Evolutionary conservation across 768 basidiomycete species (phyloP).

Genomic region (Suillus fuscotomentosus): DNA sequence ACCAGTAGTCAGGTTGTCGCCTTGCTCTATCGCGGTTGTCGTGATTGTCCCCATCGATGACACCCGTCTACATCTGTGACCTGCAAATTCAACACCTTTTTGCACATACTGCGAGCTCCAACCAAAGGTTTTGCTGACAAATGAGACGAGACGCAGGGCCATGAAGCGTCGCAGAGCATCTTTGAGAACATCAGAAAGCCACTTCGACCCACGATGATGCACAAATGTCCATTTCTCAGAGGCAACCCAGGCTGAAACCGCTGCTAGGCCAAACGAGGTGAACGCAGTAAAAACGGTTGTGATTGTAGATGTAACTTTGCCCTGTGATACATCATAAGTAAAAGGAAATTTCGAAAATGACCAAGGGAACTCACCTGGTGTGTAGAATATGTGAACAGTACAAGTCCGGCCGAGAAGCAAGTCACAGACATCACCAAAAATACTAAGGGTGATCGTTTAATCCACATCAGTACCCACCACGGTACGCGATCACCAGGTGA

Average conservation of each 20-base stretch:
- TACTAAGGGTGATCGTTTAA: conserved; percentile 74
- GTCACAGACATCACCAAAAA: conserved; percentile 76
- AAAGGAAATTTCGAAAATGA: background rate
- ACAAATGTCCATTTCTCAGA: conserved; percentile 66
- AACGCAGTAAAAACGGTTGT: conserved; percentile 72
- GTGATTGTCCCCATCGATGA: conserved; percentile 6
- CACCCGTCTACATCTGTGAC: conserved; percentile 2
- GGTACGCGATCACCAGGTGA: conserved; percentile 75
- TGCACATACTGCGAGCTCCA: conserved; percentile 6
- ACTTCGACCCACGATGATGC: conserved; percentile 63
- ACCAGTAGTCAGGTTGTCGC: background rate
- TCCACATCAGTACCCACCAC: conserved; percentile 84
- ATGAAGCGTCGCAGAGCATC: conserved; percentile 42
- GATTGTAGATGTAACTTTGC: conserved; percentile 54
- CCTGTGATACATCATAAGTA: conserved; percentile 31
- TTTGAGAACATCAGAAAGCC: conserved; percentile 60
- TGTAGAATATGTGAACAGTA: conserved; percentile 69
- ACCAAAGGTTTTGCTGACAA: background rate
- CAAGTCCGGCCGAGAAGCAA: conserved; percentile 73
- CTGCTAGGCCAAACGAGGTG: conserved; percentile 67
- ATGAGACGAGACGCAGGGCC: conserved; percentile 27
- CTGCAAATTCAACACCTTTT: conserved; percentile 3
- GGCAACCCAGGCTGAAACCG: conserved; percentile 74
- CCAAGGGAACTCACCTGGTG: conserved; percentile 41
- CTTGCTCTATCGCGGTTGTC: conserved; percentile 6